Conservation (phyloP, 148 eudicot species). For the Pharnaceum exiguum region DNA sequence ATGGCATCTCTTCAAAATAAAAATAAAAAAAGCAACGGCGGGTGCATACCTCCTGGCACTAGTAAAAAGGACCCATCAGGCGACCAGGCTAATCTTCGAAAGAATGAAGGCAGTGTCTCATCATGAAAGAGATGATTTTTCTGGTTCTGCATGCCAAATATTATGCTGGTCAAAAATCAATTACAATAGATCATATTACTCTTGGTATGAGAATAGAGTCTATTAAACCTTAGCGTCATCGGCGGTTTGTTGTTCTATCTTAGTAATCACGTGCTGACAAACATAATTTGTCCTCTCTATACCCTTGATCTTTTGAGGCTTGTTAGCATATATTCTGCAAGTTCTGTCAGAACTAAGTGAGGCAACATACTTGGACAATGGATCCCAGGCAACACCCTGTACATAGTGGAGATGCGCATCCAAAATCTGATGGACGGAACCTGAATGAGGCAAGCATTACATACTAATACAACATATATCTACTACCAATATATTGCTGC, state of each 20-base stretch:
- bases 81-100: conserved; percentile 94
- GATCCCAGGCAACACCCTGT: conserved; percentile 99
- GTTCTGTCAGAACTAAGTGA: conserved; percentile 95
- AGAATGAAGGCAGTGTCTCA: conserved; percentile 95
- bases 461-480: background rate
- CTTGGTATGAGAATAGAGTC: background rate
- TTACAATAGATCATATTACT: background rate
- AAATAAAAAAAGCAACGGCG: conserved; percentile 10
- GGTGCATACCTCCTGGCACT: conserved; percentile 81
- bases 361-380: conserved; percentile 70
- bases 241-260: conserved; percentile 49
- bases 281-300: conserved; percentile 60
- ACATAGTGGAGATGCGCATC: conserved; percentile 94
- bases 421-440: conserved; percentile 84
- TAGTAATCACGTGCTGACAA: conserved; percentile 76
- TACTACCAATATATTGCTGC: background rate
- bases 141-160: conserved; percentile 45
- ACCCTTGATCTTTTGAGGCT: conserved; percentile 76
- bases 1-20: background rate
- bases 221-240: conserved; percentile 74
- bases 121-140: conserved; percentile 86
- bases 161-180: conserved; percentile 1
- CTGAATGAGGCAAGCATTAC: conserved; percentile 28
- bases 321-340: conserved; percentile 72
- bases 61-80: conserved; percentile 95